phyloP scores from a whole-genome alignment of 495 filamentous ascomycete genomes.

The Neurospora tetrasperma region DNA sequence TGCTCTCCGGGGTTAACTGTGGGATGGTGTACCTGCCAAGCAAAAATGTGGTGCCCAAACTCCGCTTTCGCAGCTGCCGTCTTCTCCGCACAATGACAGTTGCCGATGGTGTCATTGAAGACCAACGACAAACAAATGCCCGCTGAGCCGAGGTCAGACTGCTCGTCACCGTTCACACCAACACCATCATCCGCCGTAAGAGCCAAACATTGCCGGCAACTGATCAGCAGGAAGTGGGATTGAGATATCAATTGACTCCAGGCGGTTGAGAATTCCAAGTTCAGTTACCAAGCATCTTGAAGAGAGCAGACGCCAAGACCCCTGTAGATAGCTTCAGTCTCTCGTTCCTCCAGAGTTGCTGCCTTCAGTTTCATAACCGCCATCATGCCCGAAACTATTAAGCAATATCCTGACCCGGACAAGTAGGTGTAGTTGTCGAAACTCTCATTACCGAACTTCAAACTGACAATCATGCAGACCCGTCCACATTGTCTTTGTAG shows the following conservation, averaged over 20 bases:
- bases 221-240: neutral
- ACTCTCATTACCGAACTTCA: neutral
- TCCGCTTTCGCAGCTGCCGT: neutral
- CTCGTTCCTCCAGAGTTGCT: neutral
- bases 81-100: neutral
- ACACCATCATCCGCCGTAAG: neutral
- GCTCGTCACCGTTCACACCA: neutral
- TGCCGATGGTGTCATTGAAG: neutral
- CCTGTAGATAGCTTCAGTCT: neutral
- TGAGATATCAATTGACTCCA: neutral
- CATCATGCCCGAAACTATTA: slow-evolving; percentile 11
- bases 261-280: neutral
- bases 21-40: neutral
- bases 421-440: slow-evolving; percentile 8
- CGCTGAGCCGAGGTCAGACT: neutral
- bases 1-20: neutral
- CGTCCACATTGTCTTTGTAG: slow-evolving; percentile 44
- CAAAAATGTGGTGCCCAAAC: neutral
- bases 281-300: neutral
- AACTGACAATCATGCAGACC: slow-evolving; percentile 22
- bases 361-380: neutral
- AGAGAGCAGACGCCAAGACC: neutral
- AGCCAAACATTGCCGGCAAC: neutral
- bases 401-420: slow-evolving; percentile 12
- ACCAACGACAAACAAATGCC: neutral